Base-by-base conservation (phyloP, 2,329 filamentous ascomycete genomes). In the Sarocladiaceae sp. region DNA sequence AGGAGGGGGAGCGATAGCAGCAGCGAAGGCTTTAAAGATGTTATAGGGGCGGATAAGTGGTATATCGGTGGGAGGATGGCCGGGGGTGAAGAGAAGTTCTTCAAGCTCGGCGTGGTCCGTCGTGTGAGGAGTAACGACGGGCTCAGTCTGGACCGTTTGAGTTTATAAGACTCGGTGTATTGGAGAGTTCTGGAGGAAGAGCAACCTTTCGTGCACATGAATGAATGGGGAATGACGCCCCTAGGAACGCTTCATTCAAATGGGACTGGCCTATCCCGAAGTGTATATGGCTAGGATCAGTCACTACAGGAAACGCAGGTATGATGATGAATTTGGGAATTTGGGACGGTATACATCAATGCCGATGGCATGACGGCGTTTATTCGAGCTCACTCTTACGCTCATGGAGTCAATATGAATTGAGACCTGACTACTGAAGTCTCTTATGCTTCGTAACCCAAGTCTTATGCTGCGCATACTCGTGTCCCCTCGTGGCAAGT, bases 11-110 rank as follows among this genome's bases (percentile, higher is more conserved):
- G 83, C 53, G 85, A 89, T 53, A 87, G 82, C 62, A 84, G 78
- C 50, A 82, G 75, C 44, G 85, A 89, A 56, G 85, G 85, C 2
- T 89, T 89, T 60, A 70, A 83, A 43, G 85, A 89, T 49, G 82
- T 81, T 27, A 63, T 80, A 40, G 83, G 82, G 2, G 76, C 78
- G 2, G 85, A 90, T 51, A 88, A 86, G 65, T 88, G 85, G 83
- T 90, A 89, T 56, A 85, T 90, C 45, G 85, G 85, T 18, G 85
- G 85, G 6, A 69, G 83, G 57, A 89, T 85, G 21, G 83, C 85
- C 1, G 74, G 67, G 1, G 85, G 85, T n/a, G 85, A 90, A 56
- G 85, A 90, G 60, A 78, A 78, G 56, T 89, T 88, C 66, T 90
- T 89, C 63, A 88, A 88, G 66, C 67, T 90, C 34, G 85, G 84